Evolutionary conservation across 257 asterid species (phyloP).

Genomic region (Petunia secreta): DNA sequence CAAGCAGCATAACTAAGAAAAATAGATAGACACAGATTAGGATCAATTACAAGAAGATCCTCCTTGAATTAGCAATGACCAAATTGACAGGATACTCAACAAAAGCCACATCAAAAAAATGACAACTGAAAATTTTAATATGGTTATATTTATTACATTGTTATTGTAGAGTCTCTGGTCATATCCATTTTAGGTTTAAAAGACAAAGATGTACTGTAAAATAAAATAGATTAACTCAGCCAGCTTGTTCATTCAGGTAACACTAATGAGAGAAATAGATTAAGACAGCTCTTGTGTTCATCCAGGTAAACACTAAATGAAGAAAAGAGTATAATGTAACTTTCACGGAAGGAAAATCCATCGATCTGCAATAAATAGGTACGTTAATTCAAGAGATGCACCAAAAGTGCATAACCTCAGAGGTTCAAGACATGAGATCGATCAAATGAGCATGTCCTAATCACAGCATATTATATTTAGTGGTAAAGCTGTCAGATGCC

Average conservation of each 20-base stretch:
- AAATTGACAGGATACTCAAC: slow-evolving; percentile 11
- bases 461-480: too few species aligned
- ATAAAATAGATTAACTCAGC: neutral
- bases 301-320: slow-evolving; percentile 3
- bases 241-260: neutral
- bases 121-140: neutral
- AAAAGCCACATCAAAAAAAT: neutral
- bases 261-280: neutral
- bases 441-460: too few species aligned
- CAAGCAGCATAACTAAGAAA: slow-evolving; percentile 9
- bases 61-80: slow-evolving; percentile 9
- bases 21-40: neutral
- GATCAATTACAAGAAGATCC: neutral
- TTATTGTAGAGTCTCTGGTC: neutral
- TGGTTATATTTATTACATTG: neutral
- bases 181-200: neutral
- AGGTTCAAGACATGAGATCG: slow-evolving; percentile 3
- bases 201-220: neutral
- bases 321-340: neutral
- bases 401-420: slow-evolving; percentile 6
- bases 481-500: neutral
- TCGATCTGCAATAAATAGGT: neutral
- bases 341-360: slow-evolving; percentile 3
- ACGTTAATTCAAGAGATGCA: neutral
- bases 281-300: neutral